Percentiles rank a stretch among this genome's conserved stretches.
Evolutionary conservation across 495 filamentous ascomycete species (phyloP).

Genomic region (Hyaloscypha bicolor): DNA sequence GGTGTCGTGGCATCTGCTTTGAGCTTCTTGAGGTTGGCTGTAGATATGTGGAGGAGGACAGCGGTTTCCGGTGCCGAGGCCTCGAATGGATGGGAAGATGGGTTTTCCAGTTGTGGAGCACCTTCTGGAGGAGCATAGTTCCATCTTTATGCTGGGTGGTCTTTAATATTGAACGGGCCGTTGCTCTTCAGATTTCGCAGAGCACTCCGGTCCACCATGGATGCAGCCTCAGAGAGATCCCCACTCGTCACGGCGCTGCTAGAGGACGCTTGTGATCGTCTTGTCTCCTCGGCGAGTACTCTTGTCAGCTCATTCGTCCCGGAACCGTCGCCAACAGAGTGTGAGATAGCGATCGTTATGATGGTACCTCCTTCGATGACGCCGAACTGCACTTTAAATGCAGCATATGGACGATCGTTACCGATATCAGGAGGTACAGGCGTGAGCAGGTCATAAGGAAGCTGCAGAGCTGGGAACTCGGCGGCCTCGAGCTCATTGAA

Average conservation of each 20-base stretch:
- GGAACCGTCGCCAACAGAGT: constrained; percentile 8
- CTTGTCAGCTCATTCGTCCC: constrained; percentile 17
- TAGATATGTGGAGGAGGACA: constrained; percentile 8
- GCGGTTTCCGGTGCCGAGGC: constrained; percentile 15
- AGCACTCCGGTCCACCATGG: constrained; percentile 4
- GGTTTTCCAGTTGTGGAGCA: background rate
- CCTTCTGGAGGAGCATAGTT: background rate
- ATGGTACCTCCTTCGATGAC: constrained; percentile 14
- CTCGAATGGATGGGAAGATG: constrained; percentile 9
- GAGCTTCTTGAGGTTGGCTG: constrained; percentile 2
- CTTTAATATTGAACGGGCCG: constrained; percentile 13
- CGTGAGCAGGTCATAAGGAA: constrained; percentile 16
- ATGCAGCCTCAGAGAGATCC: background rate
- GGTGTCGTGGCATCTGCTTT: constrained; percentile 18
- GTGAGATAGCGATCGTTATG: constrained; percentile 10
- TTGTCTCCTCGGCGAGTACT: constrained; percentile 14
- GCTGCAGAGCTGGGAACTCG: constrained; percentile 5
- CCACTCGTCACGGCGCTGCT: background rate
- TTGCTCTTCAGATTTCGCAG: constrained; percentile 11
- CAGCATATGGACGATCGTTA: constrained; percentile 16
- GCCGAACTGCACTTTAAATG: constrained; percentile 17
- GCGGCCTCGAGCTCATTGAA: constrained; percentile 14
- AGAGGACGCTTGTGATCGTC: constrained; percentile 2
- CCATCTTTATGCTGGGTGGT: constrained; percentile 14
- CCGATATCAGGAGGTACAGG: constrained; percentile 10